Evolutionary conservation across 169 alveolate genomes (phyloP).

Genomic region (Eimeria maxima): DNA sequence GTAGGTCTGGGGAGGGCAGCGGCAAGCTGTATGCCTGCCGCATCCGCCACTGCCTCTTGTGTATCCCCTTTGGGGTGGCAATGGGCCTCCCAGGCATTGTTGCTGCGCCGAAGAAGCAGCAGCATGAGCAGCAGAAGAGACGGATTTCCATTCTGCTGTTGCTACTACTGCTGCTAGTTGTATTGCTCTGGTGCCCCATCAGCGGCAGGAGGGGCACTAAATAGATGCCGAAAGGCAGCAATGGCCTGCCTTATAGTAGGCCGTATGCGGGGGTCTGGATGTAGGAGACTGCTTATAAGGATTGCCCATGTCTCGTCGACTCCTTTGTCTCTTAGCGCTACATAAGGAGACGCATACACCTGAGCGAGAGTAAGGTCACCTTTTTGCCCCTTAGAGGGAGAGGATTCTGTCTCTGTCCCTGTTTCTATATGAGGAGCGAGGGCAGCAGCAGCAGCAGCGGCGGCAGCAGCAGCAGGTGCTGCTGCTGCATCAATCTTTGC

Average conservation of each 20-base stretch:
- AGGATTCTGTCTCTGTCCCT: not conserved
- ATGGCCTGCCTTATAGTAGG: not conserved
- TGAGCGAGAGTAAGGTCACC: not conserved
- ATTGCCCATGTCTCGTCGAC: not conserved
- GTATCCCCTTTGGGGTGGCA: not conserved
- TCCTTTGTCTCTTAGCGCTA: not conserved
- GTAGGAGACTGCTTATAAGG: slow-evolving; percentile 24
- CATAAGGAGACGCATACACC: not conserved
- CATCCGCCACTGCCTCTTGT: no score
- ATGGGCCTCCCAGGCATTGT: not conserved
- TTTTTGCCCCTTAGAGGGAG: not conserved
- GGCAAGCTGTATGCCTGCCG: no score
- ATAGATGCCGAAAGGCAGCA: not conserved
- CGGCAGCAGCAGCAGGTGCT: not conserved
- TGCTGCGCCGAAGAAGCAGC: no score
- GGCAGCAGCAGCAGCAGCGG: not conserved
- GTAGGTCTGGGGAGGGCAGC: no score
- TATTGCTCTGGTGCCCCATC: not conserved
- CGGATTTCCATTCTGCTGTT: no score
- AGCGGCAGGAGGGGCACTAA: not conserved
- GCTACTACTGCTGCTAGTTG: not conserved
- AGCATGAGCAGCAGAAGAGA: no score
- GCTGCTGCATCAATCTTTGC: not conserved
- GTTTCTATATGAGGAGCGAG: not conserved
- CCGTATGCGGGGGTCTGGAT: not conserved